Base-by-base conservation (phyloP, 2,329 filamentous ascomycete species). In the Fusarium fracticaudum region DNA sequence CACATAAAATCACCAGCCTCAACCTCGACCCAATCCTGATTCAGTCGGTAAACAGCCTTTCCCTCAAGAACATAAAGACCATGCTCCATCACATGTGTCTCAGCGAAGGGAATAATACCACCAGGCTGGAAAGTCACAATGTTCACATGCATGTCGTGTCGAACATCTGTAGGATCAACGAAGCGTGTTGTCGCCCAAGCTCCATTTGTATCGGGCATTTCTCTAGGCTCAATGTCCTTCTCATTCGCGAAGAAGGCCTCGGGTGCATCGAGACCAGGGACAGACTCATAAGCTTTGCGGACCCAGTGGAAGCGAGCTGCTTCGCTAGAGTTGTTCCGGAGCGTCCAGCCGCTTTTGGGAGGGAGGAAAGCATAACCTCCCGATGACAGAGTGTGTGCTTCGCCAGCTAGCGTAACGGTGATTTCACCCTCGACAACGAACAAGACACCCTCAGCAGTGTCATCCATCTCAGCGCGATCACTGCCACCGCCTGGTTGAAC, bases 61-160 rank as follows among this genome's bases (percentile, higher is more conserved):
- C 69, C 69, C 9, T 72, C 68, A 2, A 72, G 43, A 6, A 72
- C 69, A 11, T 72, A 72, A 18, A 72, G 68, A 6, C 69, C 69
- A 1, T 72, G 69, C 29, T 72, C 69, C 69, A 72, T 72, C 3
- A 72, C 69, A 26, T 72, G 69, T 13, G 69, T 72, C 54, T 72
- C 69, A 7, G 69, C 69, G 4, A 72, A 72, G 2, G 69, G 69
- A 2, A 72, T 72, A 1, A 72, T 47, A 22, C 69, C 69, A 5
- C 69, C 69, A 0, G 69, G 69, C 24, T 72, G 47, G 43, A 72
- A 72, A 2, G 69, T 72, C 8, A 72, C 69, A 29, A 72, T 72
- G 26, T 61, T 72, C 6, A 72, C 69, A 10, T 72, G 69, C 69
- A 72, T 72, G 24, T 72, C 69, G 20, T 72, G 69, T 40, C 69